These are phyloP conservation scores for Naganishia antarctica DNA, from an alignment of 768 basidiomycete genomes.

Conservation along the genomic window DNA sequence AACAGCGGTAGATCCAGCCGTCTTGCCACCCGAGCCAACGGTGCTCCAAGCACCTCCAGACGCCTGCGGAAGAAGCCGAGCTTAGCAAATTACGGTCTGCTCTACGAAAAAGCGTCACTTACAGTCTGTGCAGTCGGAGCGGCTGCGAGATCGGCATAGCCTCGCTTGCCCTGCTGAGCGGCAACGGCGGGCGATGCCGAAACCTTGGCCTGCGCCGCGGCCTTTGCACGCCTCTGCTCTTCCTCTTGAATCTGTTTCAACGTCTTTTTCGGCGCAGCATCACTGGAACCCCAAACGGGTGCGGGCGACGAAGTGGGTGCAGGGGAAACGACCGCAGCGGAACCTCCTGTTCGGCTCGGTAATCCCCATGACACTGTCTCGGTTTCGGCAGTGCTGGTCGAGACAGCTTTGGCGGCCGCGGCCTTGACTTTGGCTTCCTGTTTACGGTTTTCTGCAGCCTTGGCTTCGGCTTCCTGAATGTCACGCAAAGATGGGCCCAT, in stretches of 20 bases:
- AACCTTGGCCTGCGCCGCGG: conserved; percentile 49
- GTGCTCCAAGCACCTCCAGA: conserved; percentile 69
- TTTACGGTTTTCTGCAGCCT: conserved; percentile 69
- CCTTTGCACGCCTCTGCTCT: conserved; percentile 78
- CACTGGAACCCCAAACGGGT: conserved; percentile 59
- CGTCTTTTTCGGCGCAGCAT: conserved; percentile 67
- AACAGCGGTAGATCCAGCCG: conserved; percentile 34
- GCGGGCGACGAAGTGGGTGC: conserved; percentile 26
- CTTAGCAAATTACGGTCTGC: conserved; percentile 24
- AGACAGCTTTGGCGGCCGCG: conserved; percentile 53
- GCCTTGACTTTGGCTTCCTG: conserved; percentile 62
- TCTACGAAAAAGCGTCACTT: conserved; percentile 23
- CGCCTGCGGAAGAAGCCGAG: conserved; percentile 45
- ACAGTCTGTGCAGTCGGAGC: conserved; percentile 53
- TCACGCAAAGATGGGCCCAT: conserved; percentile 71
- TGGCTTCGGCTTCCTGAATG: conserved; percentile 89
- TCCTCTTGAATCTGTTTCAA: conserved; percentile 99
- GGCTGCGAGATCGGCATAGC: conserved; percentile 71
- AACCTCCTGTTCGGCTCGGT: conserved; percentile 32
- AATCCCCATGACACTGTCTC: conserved; percentile 48
- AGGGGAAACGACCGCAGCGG: conserved; percentile 36
- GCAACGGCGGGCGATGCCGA: conserved; percentile 28
- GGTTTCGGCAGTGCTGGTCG: conserved; percentile 34
- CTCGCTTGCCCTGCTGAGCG: conserved; percentile 55
- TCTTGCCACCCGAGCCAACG: conserved; percentile 66